A percentile compares a stretch with the other conserved stretches of the same genome.
Conservation (phyloP, 192 early-diverging fungal species). For the Coemansia sp. region DNA sequence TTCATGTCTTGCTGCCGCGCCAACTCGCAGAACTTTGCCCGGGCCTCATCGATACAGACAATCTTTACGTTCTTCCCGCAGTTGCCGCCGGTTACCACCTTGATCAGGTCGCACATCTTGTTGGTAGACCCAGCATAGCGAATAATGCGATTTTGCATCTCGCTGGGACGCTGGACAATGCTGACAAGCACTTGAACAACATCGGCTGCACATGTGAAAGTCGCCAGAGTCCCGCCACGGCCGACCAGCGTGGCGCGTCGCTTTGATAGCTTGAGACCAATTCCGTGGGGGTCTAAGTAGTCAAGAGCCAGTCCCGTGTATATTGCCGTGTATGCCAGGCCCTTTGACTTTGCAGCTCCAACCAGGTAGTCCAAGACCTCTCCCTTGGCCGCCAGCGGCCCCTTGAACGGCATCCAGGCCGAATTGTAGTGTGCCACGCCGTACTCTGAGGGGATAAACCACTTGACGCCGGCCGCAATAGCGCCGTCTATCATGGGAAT, state of each 20-base stretch:
- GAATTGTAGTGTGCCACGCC: slow-evolving; percentile 40
- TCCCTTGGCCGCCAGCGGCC: slow-evolving; percentile 41
- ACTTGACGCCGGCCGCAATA: slow-evolving; percentile 35
- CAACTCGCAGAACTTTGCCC: slow-evolving; percentile 29
- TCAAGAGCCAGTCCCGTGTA: slow-evolving; percentile 54
- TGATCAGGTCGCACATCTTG: slow-evolving; percentile 46
- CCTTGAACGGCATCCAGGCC: slow-evolving; percentile 35
- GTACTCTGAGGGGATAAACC: slow-evolving; percentile 55
- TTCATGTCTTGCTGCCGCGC: slow-evolving; percentile 29
- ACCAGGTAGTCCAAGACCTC: slow-evolving; percentile 27
- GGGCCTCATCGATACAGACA: slow-evolving; percentile 37
- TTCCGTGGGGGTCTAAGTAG: slow-evolving; percentile 38
- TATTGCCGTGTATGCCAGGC: slow-evolving; percentile 36
- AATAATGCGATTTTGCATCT: slow-evolving; percentile 42
- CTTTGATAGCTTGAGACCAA: slow-evolving; percentile 28
- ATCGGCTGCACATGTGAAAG: slow-evolving; percentile 35
- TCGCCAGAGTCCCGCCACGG: slow-evolving; percentile 37
- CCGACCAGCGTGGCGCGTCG: slow-evolving; percentile 46
- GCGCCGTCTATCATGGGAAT: slow-evolving; percentile 48
- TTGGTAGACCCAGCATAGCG: slow-evolving; percentile 38
- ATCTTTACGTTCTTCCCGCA: slow-evolving; percentile 38
- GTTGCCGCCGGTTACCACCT: slow-evolving; percentile 36
- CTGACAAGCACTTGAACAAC: slow-evolving; percentile 23
- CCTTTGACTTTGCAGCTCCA: slow-evolving; percentile 7
- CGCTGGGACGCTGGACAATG: slow-evolving; percentile 32